phyloP scores from a whole-genome alignment of 2,329 filamentous ascomycete species.

The Sporothrix curviconia region DNA sequence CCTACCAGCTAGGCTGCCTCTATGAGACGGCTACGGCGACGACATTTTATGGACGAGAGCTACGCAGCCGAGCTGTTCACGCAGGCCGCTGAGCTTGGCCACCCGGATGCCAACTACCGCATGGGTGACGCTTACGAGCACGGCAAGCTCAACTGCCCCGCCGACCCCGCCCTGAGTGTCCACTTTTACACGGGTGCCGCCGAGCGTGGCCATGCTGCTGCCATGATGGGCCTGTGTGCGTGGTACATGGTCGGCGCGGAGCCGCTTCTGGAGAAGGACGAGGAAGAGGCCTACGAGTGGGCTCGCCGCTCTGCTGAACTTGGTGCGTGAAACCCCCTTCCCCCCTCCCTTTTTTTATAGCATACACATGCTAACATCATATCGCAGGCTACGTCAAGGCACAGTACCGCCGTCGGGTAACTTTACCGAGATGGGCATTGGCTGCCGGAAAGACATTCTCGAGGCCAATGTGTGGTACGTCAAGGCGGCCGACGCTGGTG shows the following conservation, averaged over 20 bases:
- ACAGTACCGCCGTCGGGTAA: slow-evolving; percentile 94
- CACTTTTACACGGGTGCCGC: slow-evolving; percentile 96
- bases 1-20: slow-evolving; percentile 80
- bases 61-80: slow-evolving; percentile 95
- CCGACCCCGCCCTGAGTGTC: slow-evolving; percentile 85
- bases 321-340: slow-evolving; percentile 55
- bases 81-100: slow-evolving; percentile 84
- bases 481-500: slow-evolving; percentile 83
- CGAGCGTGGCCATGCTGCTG: slow-evolving; percentile 71
- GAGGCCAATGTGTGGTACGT: slow-evolving; percentile 99
- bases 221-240: slow-evolving; percentile 97
- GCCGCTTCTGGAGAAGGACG: slow-evolving; percentile 87
- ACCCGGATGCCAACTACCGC: slow-evolving; percentile 76
- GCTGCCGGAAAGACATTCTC: slow-evolving; percentile 85
- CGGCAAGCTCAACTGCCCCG: slow-evolving; percentile 77
- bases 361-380: not conserved
- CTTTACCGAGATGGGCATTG: slow-evolving; percentile 98
- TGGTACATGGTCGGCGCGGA: slow-evolving; percentile 98
- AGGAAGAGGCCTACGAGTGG: slow-evolving; percentile 96
- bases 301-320: slow-evolving; percentile 77
- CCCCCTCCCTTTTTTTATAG: not conserved
- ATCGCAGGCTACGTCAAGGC: slow-evolving; percentile 59
- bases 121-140: slow-evolving; percentile 98
- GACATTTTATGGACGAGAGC: slow-evolving; percentile 83
- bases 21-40: slow-evolving; percentile 93